Conservation (phyloP, 2,329 filamentous ascomycete species). For the Sporothrix euskadiensis region DNA sequence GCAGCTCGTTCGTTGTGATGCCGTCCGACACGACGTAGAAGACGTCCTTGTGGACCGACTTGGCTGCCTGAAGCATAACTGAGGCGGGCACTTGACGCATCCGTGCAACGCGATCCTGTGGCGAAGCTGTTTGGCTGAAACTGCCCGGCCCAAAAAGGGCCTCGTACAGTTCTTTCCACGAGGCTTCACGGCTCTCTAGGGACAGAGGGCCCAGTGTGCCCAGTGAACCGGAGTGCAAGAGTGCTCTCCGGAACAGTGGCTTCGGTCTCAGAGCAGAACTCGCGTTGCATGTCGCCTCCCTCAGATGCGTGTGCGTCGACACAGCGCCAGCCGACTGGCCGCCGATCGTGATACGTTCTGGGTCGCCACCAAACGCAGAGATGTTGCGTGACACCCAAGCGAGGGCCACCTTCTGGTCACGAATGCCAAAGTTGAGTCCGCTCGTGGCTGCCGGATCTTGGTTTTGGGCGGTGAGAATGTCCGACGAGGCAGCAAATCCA, state of each 20-base stretch:
- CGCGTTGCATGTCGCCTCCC: constrained; percentile 2
- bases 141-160: background rate
- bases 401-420: constrained; percentile 51
- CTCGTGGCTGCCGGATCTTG: background rate
- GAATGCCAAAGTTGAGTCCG: constrained; percentile 51
- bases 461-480: constrained; percentile 14
- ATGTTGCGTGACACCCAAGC: constrained; percentile 57
- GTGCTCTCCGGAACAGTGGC: constrained; percentile 17
- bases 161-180: constrained; percentile 13
- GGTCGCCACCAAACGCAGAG: constrained; percentile 51
- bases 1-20: background rate
- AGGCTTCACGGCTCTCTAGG: background rate
- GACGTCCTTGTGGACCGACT: background rate
- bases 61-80: background rate
- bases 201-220: constrained; percentile 12
- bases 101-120: background rate
- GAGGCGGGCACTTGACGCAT: constrained; percentile 4
- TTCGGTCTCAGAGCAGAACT: background rate
- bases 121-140: background rate
- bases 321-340: constrained; percentile 37
- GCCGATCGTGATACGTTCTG: constrained; percentile 50
- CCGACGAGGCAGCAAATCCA: constrained; percentile 24
- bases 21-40: background rate
- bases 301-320: constrained; percentile 16
- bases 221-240: constrained; percentile 13